A percentile compares a stretch with the other conserved stretches of the same genome.
phyloP scores from a whole-genome alignment of 1,284 basidiomycete species.

The Xanthoconium separans region DNA sequence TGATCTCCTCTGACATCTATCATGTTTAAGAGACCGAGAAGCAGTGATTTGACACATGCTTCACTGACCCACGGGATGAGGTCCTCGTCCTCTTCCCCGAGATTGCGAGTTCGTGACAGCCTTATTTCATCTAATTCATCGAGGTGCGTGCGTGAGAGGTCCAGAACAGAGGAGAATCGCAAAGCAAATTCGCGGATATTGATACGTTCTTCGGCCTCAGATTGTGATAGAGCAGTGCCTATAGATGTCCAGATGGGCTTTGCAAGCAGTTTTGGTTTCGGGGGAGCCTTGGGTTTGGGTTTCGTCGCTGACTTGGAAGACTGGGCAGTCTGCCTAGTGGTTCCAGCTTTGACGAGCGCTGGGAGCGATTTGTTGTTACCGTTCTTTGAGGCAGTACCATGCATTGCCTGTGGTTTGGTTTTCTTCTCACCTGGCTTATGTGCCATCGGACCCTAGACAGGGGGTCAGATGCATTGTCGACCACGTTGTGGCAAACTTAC shows the following conservation, averaged over 20 bases:
- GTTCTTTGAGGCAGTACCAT: slow-evolving; percentile 5
- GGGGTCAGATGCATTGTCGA: slow-evolving; percentile 7
- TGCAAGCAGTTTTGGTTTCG: slow-evolving; percentile 33
- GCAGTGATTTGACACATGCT: slow-evolving; percentile 55
- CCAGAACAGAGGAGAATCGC: slow-evolving; percentile 56
- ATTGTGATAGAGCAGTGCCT: slow-evolving; percentile 41
- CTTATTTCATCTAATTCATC: slow-evolving; percentile 66
- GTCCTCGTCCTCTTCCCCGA: slow-evolving; percentile 40
- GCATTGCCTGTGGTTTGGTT: slow-evolving; percentile 8
- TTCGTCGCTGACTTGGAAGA: slow-evolving; percentile 9
- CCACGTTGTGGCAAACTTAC: slow-evolving; percentile 24
- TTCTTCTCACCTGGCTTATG: slow-evolving; percentile 25
- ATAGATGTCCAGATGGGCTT: slow-evolving; percentile 51
- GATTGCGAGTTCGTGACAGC: slow-evolving; percentile 36
- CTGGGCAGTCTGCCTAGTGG: slow-evolving; percentile 1
- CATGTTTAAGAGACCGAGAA: slow-evolving; percentile 57
- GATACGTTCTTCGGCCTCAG: slow-evolving; percentile 58
- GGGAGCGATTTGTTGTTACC: slow-evolving; percentile 13
- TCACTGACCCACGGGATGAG: slow-evolving; percentile 61
- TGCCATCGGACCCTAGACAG: slow-evolving; percentile 31
- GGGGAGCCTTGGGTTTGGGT: slow-evolving; percentile 9
- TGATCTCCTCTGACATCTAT: slow-evolving; percentile 45
- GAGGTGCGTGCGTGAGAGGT: slow-evolving; percentile 52
- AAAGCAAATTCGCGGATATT: slow-evolving; percentile 71
- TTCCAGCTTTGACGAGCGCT: slow-evolving; percentile 10